phyloP scores from a whole-genome alignment of 345 rosid species.

The Hibiscus tridactylites region DNA sequence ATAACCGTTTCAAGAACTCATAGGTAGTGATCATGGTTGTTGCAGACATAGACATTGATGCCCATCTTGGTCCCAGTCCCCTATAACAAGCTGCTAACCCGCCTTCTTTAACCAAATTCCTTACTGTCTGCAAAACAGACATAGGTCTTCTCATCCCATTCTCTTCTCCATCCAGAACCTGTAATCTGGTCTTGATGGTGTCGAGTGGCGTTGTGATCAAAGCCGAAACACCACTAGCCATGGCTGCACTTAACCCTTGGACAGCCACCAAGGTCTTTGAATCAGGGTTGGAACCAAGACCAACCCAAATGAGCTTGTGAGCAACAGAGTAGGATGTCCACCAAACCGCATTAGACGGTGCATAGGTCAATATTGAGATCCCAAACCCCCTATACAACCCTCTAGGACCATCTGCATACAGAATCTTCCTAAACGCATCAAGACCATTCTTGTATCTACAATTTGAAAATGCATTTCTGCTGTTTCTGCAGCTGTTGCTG shows the following conservation, averaged over 20 bases:
- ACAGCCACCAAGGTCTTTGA: conserved; percentile 44
- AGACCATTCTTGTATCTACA: conserved; percentile 58
- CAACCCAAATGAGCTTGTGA: conserved; percentile 45
- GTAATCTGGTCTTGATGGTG: conserved; percentile 33
- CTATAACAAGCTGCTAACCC: conserved; percentile 58
- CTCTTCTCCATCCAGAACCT: conserved; percentile 48
- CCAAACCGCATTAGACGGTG: conserved; percentile 95
- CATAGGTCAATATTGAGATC: conserved; percentile 84
- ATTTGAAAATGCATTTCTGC: conserved; percentile 24
- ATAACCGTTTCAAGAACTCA: no score
- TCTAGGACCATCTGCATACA: conserved; percentile 59
- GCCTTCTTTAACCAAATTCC: conserved; percentile 62
- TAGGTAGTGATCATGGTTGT: no score
- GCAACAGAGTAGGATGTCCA: conserved; percentile 39
- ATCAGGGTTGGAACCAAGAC: conserved; percentile 29
- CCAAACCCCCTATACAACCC: conserved; percentile 95
- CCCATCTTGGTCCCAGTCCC: conserved; percentile 22
- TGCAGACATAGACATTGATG: no score
- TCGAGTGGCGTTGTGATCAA: conserved; percentile 80
- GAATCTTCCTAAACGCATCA: conserved; percentile 73
- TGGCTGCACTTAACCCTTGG: conserved; percentile 18
- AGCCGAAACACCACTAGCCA: conserved; percentile 16
- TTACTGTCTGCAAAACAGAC: conserved; percentile 48
- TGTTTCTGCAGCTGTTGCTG: background rate
- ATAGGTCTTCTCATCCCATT: no score